Conservation (phyloP, 208 protist genomes). For the Leptomonas seymouri region DNA sequence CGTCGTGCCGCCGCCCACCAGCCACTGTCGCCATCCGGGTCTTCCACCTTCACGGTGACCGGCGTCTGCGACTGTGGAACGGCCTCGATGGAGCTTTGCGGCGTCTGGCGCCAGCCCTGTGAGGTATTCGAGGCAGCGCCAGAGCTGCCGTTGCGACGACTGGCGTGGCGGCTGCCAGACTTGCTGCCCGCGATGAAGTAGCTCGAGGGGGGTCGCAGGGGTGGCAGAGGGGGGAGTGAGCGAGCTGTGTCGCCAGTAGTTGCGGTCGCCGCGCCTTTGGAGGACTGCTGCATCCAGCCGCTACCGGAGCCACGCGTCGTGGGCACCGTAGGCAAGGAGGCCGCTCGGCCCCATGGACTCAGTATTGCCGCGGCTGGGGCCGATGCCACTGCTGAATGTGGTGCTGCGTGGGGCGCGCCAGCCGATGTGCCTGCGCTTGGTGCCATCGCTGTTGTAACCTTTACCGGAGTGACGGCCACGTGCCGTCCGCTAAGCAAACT, state of each 20-base stretch:
- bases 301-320: conserved; percentile 1
- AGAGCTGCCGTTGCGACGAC: conserved; percentile 15
- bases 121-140: background rate
- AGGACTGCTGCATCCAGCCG: background rate
- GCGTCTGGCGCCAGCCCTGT: background rate
- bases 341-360: background rate
- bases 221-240: conserved; percentile 4
- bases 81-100: background rate
- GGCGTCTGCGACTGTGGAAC: background rate
- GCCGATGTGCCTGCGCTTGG: background rate
- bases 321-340: conserved; percentile 13
- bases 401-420: background rate
- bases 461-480: background rate
- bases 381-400: no score
- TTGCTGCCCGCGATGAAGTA: conserved; percentile 11
- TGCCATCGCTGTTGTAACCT: background rate
- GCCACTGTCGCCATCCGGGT: conserved; percentile 2
- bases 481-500: background rate
- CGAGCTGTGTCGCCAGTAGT: background rate
- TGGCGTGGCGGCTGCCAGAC: conserved; percentile 4
- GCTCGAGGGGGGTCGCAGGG: conserved; percentile 9
- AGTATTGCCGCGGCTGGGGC: background rate
- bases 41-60: background rate
- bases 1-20: conserved; percentile 31
- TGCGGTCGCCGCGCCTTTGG: background rate